Conservation (phyloP, 169 alveolate genomes). For the Pseudocohnilembus persalinus region DNA sequence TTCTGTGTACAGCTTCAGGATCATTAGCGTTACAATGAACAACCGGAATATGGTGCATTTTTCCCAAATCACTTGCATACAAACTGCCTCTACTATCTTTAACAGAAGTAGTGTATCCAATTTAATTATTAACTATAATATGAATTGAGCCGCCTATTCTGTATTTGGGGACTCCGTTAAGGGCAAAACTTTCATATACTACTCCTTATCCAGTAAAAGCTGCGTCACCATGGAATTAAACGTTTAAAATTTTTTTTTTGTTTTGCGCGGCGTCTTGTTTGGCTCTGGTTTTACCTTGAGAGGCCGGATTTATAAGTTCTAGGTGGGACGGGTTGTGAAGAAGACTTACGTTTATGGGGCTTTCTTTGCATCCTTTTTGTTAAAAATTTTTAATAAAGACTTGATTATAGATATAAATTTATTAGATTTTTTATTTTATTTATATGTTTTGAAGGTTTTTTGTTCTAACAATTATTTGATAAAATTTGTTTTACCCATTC, state of each 20-base stretch:
- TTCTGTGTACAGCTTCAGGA: constrained; percentile 91
- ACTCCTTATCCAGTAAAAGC: constrained; percentile 96
- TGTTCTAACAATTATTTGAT: constrained; percentile 47
- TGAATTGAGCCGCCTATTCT: constrained; percentile 91
- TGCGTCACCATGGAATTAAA: constrained; percentile 95
- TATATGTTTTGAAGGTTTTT: constrained; percentile 33
- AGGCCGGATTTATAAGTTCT: constrained; percentile 95
- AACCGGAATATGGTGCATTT: constrained; percentile 89
- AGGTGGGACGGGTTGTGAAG: constrained; percentile 91
- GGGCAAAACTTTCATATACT: constrained; percentile 91
- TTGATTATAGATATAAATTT: too few relatives aligned
- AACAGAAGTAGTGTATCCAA: constrained; percentile 95
- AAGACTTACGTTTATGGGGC: constrained; percentile 63
- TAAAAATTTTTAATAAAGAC: too few relatives aligned
- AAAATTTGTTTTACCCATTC: constrained; percentile 42
- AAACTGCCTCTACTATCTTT: constrained; percentile 77
- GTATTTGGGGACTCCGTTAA: constrained; percentile 87
- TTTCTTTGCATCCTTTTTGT: constrained; percentile 55
- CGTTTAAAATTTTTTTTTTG: constrained; percentile 73
- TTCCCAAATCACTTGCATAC: constrained; percentile 75
- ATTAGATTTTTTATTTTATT: constrained; percentile 48
- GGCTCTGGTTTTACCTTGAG: constrained; percentile 93
- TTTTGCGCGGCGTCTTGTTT: constrained; percentile 70
- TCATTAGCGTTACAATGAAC: constrained; percentile 94
- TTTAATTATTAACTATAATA: constrained; percentile 91